Evolutionary conservation across 176 grass and related monocot species (phyloP).

Genomic region (barley (Hordeum vulgare)): DNA sequence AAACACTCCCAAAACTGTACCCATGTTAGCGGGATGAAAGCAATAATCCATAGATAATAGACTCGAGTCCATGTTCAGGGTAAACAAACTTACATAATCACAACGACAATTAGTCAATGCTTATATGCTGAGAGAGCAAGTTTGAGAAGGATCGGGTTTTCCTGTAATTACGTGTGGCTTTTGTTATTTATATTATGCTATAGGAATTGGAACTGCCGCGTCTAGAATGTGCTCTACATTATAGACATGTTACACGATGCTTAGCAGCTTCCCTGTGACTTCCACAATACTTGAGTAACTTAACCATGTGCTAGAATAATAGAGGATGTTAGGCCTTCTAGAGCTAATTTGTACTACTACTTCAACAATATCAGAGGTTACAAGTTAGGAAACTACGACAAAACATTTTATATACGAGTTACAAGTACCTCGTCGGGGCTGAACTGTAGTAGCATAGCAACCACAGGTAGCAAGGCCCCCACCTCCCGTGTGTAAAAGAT

Average conservation of each 20-base stretch:
- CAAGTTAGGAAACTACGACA: neutral
- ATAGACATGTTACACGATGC: neutral
- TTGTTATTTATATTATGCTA: neutral
- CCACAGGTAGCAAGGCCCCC: constrained; percentile 78
- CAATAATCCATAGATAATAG: neutral
- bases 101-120: neutral
- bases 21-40: neutral
- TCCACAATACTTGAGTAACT: neutral
- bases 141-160: neutral
- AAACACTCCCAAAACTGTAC: neutral
- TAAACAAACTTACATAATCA: neutral
- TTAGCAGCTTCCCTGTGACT: neutral
- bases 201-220: neutral
- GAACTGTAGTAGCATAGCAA: constrained; percentile 90
- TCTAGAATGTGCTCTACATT: neutral
- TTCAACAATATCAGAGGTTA: neutral
- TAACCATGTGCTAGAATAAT: neutral
- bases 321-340: neutral
- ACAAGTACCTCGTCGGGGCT: constrained; percentile 79
- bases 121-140: neutral
- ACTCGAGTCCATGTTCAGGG: neutral
- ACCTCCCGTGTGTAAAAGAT: constrained; percentile 74
- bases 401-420: neutral
- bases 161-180: neutral
- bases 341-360: neutral